These are phyloP conservation scores for Euryodendron excelsum DNA, from an alignment of 148 eudicot genomes.

Conservation along the genomic window DNA sequence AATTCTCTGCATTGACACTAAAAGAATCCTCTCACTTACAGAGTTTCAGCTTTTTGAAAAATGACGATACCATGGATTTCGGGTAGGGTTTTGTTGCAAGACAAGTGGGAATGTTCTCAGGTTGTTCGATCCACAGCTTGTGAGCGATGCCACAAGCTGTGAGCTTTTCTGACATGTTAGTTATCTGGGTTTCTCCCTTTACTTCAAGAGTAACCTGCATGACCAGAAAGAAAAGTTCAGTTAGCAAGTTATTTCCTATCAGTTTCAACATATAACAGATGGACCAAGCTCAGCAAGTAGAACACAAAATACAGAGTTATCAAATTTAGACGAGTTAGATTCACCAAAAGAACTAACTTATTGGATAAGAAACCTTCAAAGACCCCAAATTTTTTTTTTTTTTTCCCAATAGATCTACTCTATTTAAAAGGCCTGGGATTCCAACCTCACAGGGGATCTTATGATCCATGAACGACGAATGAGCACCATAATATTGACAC, in stretches of 20 bases:
- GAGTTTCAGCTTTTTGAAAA: conserved; percentile 80
- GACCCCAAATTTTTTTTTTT: neutral
- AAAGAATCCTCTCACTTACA: conserved; percentile 57
- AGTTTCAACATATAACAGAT: neutral
- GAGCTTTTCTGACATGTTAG: conserved; percentile 70
- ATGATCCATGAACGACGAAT: neutral
- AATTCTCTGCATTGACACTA: too few relatives aligned
- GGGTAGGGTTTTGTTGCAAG: conserved; percentile 88
- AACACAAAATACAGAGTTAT: neutral
- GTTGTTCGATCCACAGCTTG: conserved; percentile 89
- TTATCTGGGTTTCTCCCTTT: conserved; percentile 73
- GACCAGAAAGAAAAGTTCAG: neutral
- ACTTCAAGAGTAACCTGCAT: conserved; percentile 90
- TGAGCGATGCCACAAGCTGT: conserved; percentile 51
- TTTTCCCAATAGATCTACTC: too few relatives aligned
- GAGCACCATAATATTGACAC: neutral
- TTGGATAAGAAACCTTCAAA: neutral
- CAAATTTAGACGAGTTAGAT: neutral
- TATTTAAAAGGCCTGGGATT: neutral
- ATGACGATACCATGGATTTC: conserved; percentile 60
- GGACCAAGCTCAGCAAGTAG: neutral
- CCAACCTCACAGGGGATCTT: neutral
- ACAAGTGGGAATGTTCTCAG: conserved; percentile 83
- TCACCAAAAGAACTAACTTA: neutral
- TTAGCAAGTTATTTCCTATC: neutral